Evolutionary conservation across 371 early-diverging fungal species (phyloP), one percentile per base, ranked within the genome.

Genomic region (Zychaea mexicana): DNA sequence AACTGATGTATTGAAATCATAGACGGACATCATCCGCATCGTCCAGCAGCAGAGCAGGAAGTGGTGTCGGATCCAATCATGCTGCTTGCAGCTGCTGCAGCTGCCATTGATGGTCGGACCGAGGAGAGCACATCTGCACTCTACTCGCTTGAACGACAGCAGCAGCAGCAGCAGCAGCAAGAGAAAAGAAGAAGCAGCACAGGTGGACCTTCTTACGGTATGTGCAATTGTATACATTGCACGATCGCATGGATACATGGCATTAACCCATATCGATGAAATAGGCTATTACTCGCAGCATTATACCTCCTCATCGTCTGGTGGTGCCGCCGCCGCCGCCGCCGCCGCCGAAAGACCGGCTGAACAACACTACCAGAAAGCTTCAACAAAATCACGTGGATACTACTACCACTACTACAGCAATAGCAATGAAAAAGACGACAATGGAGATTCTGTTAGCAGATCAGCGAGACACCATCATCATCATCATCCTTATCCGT

Each of bases 71-170:
- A 80, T 67, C 81, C 81, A 32, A 77, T 80, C 21, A 69, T 75
- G 67, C 63, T 80, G 54, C 60, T 80, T 15, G 74, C 77, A 60
- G 81, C 77, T 24, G 81, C 81, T 38, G 81, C 81, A 21, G 70
- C 73, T 46, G 76, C 72, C 8, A 69, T 80, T 24, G 60, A 75
- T 61, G 65, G 66, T 19, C 70, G 74, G 12, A 49, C 8, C 9
- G 49, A 49, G 10, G 49, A 49, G n/a, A 49, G 49, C n/a, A 24
- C 49, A 49, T 10, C n/a, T 7, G 49, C 24, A 9, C 10, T 49
- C 3, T 22, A 49, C n/a, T 49, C 49, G n/a, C 7, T 49, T 19
- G 49, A 49, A 9, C 49, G 22, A 49, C 49, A 19, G n/a, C n/a
- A n/a, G n/a, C n/a, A n/a, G n/a, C n/a, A n/a, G n/a, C n/a, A n/a